phyloP scores from a whole-genome alignment of 75 land plant genomes.

The Cupressus sempervirens region DNA sequence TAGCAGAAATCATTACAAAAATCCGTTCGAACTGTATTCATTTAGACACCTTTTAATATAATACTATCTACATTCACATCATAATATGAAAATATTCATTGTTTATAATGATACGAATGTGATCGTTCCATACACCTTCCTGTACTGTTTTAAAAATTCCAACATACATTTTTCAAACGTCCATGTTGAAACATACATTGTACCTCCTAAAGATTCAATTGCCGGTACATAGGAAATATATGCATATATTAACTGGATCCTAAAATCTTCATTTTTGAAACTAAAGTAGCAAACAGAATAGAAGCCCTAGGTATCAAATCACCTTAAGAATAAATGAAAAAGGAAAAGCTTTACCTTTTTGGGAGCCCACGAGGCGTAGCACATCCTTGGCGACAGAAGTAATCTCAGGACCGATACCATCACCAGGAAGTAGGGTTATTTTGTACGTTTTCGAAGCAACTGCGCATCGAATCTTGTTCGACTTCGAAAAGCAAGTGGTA shows the following conservation, averaged over 20 bases:
- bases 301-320: neutral
- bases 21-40: too few species aligned
- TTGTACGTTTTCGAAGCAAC: slow-evolving; percentile 36
- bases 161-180: too few species aligned
- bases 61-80: too few species aligned
- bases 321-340: neutral
- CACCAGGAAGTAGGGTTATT: slow-evolving; percentile 87
- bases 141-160: too few species aligned
- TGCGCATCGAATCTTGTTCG: slow-evolving; percentile 30
- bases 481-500: neutral
- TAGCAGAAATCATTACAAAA: too few species aligned
- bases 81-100: too few species aligned
- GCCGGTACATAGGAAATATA: neutral
- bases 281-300: neutral
- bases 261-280: neutral
- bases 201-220: too few species aligned
- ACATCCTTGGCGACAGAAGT: slow-evolving; percentile 75
- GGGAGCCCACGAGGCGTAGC: slow-evolving; percentile 55
- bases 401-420: slow-evolving; percentile 97
- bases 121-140: too few species aligned
- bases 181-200: too few species aligned
- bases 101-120: too few species aligned
- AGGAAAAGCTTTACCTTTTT: slow-evolving; percentile 47
- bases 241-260: neutral
- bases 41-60: too few species aligned